These are phyloP conservation scores for Barnettozyma salicaria DNA, from an alignment of 805 yeast genomes.

Conservation along the genomic window DNA sequence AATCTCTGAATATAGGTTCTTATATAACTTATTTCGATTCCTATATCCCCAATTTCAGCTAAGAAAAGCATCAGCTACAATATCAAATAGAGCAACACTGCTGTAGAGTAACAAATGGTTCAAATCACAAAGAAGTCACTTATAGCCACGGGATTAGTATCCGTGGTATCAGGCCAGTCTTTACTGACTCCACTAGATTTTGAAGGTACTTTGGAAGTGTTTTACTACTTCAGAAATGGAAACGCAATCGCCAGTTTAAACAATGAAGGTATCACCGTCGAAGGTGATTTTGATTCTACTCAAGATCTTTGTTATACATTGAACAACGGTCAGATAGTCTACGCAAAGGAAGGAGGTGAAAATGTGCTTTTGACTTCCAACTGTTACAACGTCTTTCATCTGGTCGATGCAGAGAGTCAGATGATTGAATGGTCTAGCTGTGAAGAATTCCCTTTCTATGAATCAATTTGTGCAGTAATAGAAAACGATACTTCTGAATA, in stretches of 20 bases:
- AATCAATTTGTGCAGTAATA: conserved; percentile 11
- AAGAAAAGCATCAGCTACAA: not conserved
- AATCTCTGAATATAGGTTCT: not conserved
- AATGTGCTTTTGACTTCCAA: conserved; percentile 20
- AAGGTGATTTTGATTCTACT: conserved; percentile 12
- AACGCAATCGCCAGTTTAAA: conserved; percentile 9
- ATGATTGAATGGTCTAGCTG: conserved; percentile 21
- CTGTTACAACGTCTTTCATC: conserved; percentile 21
- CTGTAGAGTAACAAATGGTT: conserved; percentile 5
- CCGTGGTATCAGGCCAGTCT: conserved; percentile 21
- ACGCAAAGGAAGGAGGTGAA: conserved; percentile 13
- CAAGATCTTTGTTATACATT: conserved; percentile 14
- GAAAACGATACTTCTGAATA: too few relatives aligned
- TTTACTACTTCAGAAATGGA: conserved; percentile 21
- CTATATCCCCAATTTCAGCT: not conserved
- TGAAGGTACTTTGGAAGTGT: conserved; percentile 14
- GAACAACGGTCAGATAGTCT: conserved; percentile 20
- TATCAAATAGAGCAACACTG: not conserved
- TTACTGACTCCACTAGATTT: conserved; percentile 16
- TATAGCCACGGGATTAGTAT: conserved; percentile 8
- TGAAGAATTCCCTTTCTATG: conserved; percentile 24
- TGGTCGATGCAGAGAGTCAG: conserved; percentile 14
- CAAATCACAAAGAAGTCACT: conserved; percentile 2
- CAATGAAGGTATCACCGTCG: conserved; percentile 16
- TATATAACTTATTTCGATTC: conserved; percentile 2